phyloP scores from a whole-genome alignment of 495 filamentous ascomycete species.

The Annulohypoxylon stygium region DNA sequence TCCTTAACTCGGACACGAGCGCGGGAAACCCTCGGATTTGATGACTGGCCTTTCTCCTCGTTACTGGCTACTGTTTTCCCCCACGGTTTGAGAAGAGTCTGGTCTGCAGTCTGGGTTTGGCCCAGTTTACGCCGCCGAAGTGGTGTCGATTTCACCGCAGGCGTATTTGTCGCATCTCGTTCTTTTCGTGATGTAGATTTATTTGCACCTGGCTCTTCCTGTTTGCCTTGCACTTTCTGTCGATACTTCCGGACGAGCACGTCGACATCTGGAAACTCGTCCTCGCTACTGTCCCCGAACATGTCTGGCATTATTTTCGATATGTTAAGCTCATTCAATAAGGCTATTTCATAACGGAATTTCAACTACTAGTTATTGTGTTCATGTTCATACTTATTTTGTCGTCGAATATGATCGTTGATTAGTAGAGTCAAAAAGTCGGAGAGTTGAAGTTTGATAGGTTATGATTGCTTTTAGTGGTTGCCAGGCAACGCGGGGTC shows the following conservation, averaged over 20 bases:
- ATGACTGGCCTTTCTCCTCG: not conserved
- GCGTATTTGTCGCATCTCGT: not conserved
- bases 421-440: constrained; percentile 12
- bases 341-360: not conserved
- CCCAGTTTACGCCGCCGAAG: constrained; percentile 48
- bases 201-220: not conserved
- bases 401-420: not conserved
- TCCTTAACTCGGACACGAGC: not conserved
- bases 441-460: constrained; percentile 25
- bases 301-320: constrained; percentile 24
- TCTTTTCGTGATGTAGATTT: not conserved
- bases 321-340: constrained; percentile 10
- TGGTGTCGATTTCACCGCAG: constrained; percentile 35
- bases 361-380: not conserved
- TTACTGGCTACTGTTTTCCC: not conserved
- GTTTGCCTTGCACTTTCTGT: constrained; percentile 21
- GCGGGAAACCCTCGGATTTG: constrained; percentile 18
- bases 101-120: constrained; percentile 38
- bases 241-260: constrained; percentile 37
- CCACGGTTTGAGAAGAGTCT: constrained; percentile 47
- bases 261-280: constrained; percentile 50
- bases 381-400: not conserved
- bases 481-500: constrained; percentile 49
- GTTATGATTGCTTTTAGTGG: constrained; percentile 22
- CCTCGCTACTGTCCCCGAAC: constrained; percentile 37